Base-by-base conservation (phyloP, 2,329 filamentous ascomycete species). In the Botrytis cinerea region DNA sequence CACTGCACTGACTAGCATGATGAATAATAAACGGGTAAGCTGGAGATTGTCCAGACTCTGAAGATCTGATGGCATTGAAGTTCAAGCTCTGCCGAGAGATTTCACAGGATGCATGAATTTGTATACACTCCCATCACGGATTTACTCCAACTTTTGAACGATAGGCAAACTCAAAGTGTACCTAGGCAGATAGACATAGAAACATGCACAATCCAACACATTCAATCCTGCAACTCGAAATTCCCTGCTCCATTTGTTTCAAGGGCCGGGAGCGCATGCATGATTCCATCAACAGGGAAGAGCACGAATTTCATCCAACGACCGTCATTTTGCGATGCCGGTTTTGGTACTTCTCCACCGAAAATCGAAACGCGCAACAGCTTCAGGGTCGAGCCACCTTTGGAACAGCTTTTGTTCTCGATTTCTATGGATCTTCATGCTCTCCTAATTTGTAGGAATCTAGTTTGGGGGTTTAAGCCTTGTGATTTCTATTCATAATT, bases 101-200 rank as follows among this genome's bases (percentile, higher is more conserved):
- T 5, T 40, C 1, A 43, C n/a, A 62, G 60, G 38, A 62, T 28
- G 5, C 22, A 62, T 4, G 35, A 18, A 9, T 61, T 38, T 12
- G 14, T 4, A 12, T 12, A n/a, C n/a, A 16, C 48, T 54, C 14
- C 5, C 14, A n/a, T 54, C 12, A 7, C 12, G 25, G 14, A 54
- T 54, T n/a, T 16, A 54, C 5, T 1, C 14, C 12, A n/a, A n/a
- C 2, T 16, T n/a, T 2, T 54, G 2, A n/a, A n/a, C 40, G 0
- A 7, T 14, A n/a, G 12, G n/a, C 48, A n/a, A 54, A n/a, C n/a
- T 25, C n/a, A 10, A 25, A 16, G 46, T 48, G 46, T 25, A 48
- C 9, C 46, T 48, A 48, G 22, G 25, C 45, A 48, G 46, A 4
- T 48, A 48, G 46, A 60, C 12, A 35, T 25, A 2, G 18, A 35